These are phyloP conservation scores for Syncephalastrum monosporum DNA, from an alignment of 371 early-diverging fungal genomes.

Conservation along the genomic window DNA sequence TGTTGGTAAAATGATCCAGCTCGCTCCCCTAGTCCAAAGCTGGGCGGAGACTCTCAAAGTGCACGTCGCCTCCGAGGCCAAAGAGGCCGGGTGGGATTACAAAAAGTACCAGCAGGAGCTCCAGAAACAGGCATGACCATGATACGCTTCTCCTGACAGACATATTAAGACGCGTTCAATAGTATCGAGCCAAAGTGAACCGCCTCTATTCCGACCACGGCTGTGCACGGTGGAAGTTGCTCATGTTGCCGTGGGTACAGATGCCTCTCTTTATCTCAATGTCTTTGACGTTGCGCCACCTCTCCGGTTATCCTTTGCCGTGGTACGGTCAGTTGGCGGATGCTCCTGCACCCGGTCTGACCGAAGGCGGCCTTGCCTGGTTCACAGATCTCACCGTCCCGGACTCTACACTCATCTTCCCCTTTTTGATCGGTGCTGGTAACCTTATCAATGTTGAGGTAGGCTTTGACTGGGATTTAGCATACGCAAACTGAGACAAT, in stretches of 20 bases:
- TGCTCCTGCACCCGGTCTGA: slow-evolving; percentile 47
- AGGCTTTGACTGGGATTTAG: slow-evolving; percentile 6
- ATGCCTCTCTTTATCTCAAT: slow-evolving; percentile 75
- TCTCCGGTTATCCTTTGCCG: slow-evolving; percentile 65
- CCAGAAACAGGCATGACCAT: slow-evolving; percentile 42
- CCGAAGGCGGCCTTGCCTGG: slow-evolving; percentile 67
- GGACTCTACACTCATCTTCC: slow-evolving; percentile 74
- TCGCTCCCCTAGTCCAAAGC: slow-evolving; percentile 65
- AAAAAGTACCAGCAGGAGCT: slow-evolving; percentile 48
- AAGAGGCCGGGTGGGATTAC: slow-evolving; percentile 40
- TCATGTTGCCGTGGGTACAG: slow-evolving; percentile 71
- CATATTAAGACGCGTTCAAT: background rate
- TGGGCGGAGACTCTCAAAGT: slow-evolving; percentile 62
- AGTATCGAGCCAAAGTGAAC: slow-evolving; percentile 60
- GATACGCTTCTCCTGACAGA: background rate
- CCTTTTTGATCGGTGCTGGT: slow-evolving; percentile 66
- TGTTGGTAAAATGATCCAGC: slow-evolving; percentile 50
- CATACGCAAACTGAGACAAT: background rate
- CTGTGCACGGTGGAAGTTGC: slow-evolving; percentile 63
- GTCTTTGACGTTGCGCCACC: slow-evolving; percentile 67
- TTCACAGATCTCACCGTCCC: slow-evolving; percentile 66
- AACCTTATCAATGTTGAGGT: slow-evolving; percentile 75
- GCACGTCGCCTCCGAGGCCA: slow-evolving; percentile 45
- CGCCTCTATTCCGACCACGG: slow-evolving; percentile 60
- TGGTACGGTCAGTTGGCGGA: slow-evolving; percentile 42